Percentiles rank a stretch among this genome's conserved stretches.
These are phyloP conservation scores for Amaranthus cruentus DNA, from an alignment of 148 eudicot species.

Conservation along the genomic window DNA sequence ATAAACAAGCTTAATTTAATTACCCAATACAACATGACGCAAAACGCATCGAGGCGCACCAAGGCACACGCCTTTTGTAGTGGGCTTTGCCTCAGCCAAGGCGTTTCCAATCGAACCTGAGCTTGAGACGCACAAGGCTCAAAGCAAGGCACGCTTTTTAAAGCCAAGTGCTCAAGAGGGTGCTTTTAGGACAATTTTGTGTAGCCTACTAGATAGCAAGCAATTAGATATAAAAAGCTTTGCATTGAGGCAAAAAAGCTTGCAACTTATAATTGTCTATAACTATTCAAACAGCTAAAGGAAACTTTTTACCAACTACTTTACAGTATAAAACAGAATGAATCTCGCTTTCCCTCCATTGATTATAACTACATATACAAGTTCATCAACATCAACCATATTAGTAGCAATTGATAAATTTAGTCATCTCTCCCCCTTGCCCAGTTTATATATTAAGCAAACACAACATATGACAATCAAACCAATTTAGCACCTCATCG, in stretches of 20 bases:
- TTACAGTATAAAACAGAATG: not conserved
- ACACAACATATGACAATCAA: not conserved
- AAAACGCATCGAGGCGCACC: no score
- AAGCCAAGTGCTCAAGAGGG: no score
- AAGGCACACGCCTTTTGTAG: no score
- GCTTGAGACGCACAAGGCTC: no score
- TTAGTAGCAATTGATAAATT: not conserved
- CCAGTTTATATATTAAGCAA: not conserved
- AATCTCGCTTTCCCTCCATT: not conserved
- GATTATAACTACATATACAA: not conserved
- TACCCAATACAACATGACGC: no score
- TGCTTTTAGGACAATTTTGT: no score
- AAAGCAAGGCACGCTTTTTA: no score
- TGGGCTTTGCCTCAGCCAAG: no score
- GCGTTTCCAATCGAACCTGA: no score
- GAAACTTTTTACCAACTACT: not conserved
- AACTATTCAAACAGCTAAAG: not conserved
- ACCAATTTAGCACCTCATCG: conserved; percentile 35
- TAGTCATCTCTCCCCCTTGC: not conserved
- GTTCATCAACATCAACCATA: conserved; percentile 5
- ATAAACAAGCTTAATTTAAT: no score
- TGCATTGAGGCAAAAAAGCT: not conserved
- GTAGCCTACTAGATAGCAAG: not conserved
- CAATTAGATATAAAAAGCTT: not conserved
- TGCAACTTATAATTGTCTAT: not conserved